Evolutionary conservation across 2,329 filamentous ascomycete genomes (phyloP).

Genomic region (Tolypocladium cylindrosporum): DNA sequence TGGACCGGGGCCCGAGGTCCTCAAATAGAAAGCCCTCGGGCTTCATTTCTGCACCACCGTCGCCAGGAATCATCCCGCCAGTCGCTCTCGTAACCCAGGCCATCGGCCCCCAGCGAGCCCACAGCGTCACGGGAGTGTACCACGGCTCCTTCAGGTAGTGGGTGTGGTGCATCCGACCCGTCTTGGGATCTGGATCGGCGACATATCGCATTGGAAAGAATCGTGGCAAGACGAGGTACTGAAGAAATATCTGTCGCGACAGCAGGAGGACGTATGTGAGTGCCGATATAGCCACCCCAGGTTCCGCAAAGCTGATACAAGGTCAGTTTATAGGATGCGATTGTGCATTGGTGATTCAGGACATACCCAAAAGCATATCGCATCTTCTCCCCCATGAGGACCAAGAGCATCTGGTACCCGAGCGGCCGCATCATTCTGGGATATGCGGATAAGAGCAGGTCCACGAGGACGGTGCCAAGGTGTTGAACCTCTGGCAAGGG

Average conservation of each 20-base stretch:
- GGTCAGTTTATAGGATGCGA: neutral
- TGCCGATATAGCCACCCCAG: constrained; percentile 22
- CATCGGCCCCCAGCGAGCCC: constrained; percentile 51
- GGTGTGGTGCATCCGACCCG: constrained; percentile 38
- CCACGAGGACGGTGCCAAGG: constrained; percentile 48
- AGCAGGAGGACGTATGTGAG: constrained; percentile 37
- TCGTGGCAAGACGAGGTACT: constrained; percentile 52
- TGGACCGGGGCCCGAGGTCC: constrained; percentile 51
- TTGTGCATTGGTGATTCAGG: neutral
- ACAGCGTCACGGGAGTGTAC: constrained; percentile 49
- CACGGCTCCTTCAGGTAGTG: constrained; percentile 54
- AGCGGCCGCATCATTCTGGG: constrained; percentile 34
- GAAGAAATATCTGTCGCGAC: constrained; percentile 43
- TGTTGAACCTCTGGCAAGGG: constrained; percentile 37
- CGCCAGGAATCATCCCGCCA: constrained; percentile 37
- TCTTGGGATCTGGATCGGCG: constrained; percentile 38
- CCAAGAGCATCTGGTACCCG: constrained; percentile 40
- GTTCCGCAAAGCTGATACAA: constrained; percentile 30
- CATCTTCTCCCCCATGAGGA: constrained; percentile 54
- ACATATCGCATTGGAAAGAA: constrained; percentile 27
- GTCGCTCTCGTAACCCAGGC: constrained; percentile 35
- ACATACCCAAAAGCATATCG: constrained; percentile 55
- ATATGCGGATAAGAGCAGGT: constrained; percentile 47
- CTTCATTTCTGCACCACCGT: constrained; percentile 25
- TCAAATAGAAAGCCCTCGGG: constrained; percentile 42